Evolutionary conservation across 805 yeast genomes (phyloP).

Genomic region (Tanozyma kutaoensis): DNA sequence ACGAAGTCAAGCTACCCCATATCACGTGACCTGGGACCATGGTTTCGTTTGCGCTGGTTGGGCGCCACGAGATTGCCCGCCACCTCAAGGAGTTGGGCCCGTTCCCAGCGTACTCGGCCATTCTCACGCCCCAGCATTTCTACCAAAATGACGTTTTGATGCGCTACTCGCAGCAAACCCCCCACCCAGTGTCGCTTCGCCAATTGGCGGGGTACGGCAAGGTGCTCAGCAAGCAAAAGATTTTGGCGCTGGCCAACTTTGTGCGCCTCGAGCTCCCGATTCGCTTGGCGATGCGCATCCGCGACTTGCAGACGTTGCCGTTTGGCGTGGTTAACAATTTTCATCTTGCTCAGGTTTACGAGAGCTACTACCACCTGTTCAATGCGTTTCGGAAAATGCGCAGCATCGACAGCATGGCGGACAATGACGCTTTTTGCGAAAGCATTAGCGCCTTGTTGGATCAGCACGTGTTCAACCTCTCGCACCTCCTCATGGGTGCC

Average conservation of each 20-base stretch:
- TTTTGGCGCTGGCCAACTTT: slow-evolving; percentile 76
- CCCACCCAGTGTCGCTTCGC: slow-evolving; percentile 82
- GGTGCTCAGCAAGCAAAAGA: slow-evolving; percentile 59
- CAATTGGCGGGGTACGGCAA: slow-evolving; percentile 88
- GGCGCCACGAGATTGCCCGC: too few species aligned
- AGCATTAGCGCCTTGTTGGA: slow-evolving; percentile 53
- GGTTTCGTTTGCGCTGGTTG: too few species aligned
- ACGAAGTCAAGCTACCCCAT: too few species aligned
- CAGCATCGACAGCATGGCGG: slow-evolving; percentile 52
- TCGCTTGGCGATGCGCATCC: slow-evolving; percentile 66
- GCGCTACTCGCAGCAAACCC: slow-evolving; percentile 48
- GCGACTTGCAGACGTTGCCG: slow-evolving; percentile 72
- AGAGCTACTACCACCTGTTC: slow-evolving; percentile 78
- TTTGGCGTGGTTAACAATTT: slow-evolving; percentile 75
- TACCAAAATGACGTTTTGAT: slow-evolving; percentile 66
- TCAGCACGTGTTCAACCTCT: slow-evolving; percentile 69
- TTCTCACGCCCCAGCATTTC: slow-evolving; percentile 56
- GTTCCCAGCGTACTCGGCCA: slow-evolving; percentile 26
- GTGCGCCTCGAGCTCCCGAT: slow-evolving; percentile 78
- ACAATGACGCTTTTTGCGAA: slow-evolving; percentile 61
- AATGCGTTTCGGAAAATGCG: slow-evolving; percentile 71
- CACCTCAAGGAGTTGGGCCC: too few species aligned
- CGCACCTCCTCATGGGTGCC: slow-evolving; percentile 89
- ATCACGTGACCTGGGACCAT: too few species aligned
- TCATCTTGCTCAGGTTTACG: slow-evolving; percentile 80